Conservation (phyloP, 306 rosid genomes). For the Glycyrrhiza uralensis region DNA sequence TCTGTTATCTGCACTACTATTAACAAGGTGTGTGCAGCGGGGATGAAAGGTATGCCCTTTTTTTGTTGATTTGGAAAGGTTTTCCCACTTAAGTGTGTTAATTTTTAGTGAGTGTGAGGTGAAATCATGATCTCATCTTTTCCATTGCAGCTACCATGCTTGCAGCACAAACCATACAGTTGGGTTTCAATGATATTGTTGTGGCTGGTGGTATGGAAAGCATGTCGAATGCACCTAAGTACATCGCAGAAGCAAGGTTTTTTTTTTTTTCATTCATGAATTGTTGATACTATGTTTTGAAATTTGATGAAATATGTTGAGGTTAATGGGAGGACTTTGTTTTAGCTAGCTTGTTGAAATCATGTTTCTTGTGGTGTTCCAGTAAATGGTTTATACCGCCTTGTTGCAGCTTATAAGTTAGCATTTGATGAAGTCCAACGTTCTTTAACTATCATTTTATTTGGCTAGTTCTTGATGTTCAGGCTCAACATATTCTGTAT, state of each 20-base stretch:
- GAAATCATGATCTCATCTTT: slow-evolving; percentile 8
- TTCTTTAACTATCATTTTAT: background rate
- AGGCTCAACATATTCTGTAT: background rate
- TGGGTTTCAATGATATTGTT: slow-evolving; percentile 65
- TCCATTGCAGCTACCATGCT: slow-evolving; percentile 69
- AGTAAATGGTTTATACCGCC: background rate
- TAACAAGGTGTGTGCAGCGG: slow-evolving; percentile 90
- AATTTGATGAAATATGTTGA: background rate
- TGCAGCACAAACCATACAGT: slow-evolving; percentile 82
- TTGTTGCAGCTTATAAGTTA: slow-evolving; percentile 11
- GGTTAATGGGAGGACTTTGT: background rate
- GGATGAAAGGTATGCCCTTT: slow-evolving; percentile 66
- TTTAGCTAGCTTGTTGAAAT: background rate
- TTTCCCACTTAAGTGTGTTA: background rate
- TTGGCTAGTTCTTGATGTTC: slow-evolving; percentile 13
- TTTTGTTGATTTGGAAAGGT: background rate
- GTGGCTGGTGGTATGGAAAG: slow-evolving; percentile 98
- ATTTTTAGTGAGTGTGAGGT: background rate
- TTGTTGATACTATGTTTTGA: slow-evolving; percentile 1
- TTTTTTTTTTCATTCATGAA: background rate
- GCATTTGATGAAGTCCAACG: background rate
- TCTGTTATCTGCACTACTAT: slow-evolving; percentile 87
- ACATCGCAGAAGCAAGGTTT: slow-evolving; percentile 71
- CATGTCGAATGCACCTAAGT: slow-evolving; percentile 93
- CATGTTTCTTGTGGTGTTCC: background rate